A percentile compares a stretch with the other conserved stretches of the same genome.
Conservation (phyloP, 1,284 basidiomycete genomes). For the Agroathelia rolfsii region DNA sequence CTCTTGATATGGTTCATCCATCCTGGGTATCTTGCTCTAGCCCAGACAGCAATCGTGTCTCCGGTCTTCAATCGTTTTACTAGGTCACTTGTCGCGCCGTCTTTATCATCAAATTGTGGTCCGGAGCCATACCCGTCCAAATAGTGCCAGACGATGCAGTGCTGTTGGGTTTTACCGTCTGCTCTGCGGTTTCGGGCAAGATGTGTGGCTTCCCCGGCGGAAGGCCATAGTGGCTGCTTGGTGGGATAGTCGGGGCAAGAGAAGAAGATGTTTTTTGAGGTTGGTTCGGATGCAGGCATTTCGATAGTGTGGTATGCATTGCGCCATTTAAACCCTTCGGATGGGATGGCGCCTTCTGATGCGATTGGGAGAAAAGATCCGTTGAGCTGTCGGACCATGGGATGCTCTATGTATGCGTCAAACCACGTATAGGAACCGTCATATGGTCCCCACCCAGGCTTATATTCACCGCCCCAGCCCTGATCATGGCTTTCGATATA, state of each 20-base stretch:
- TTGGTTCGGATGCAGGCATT: not conserved
- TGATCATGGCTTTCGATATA: slow-evolving; percentile 4
- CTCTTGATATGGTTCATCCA: slow-evolving; percentile 4
- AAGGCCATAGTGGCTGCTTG: not conserved
- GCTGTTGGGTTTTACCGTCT: not conserved
- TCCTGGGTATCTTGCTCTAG: slow-evolving; percentile 2
- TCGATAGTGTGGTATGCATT: not conserved
- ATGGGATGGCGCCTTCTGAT: no score
- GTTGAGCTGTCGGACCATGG: not conserved
- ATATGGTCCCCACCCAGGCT: no score
- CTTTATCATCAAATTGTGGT: not conserved
- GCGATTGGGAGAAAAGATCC: no score
- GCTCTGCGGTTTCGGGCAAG: slow-evolving; percentile 3
- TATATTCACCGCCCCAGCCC: not conserved
- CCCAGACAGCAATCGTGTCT: slow-evolving; percentile 4
- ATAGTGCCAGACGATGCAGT: slow-evolving; percentile 8
- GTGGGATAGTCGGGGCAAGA: not conserved
- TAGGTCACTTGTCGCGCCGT: slow-evolving; percentile 3
- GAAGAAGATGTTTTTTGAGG: not conserved
- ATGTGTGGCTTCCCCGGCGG: not conserved
- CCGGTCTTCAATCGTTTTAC: slow-evolving; percentile 2
- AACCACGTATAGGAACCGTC: slow-evolving; percentile 9
- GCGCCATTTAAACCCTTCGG: no score
- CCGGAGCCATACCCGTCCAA: slow-evolving; percentile 5
- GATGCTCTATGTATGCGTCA: slow-evolving; percentile 6